Base-by-base conservation (phyloP, 2,329 filamentous ascomycete species). In the Fusarium humuli region DNA sequence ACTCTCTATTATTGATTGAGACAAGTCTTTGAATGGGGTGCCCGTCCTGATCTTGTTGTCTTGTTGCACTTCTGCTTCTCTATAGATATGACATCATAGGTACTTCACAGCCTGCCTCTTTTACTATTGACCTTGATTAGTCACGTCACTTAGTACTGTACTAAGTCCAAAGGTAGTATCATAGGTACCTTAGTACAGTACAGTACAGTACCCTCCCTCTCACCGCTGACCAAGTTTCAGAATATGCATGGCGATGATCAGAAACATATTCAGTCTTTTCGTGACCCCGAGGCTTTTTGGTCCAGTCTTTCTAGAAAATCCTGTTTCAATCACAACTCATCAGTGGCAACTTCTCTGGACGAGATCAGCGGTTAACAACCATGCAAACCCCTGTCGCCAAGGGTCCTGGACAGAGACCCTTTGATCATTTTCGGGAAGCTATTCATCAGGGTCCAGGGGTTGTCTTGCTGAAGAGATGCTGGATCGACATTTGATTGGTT, bases 281-380 rank as follows among this genome's bases (percentile, higher is more conserved):
- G 56, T 60, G 64, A 65, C 67, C 60, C n/a, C 23, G 23, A 14
- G 9, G 12, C 11, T 23, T 52, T 40, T 34, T 20, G 23, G 22
- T 25, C 29, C 29, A 27, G 32, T 11, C 25, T 47, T 73, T 66
- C 45, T 49, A 69, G 66, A 69, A 72, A 74, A 70, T 67, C 55
- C 57, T 67, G 65, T 74, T 74, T 69, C 66, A 59, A 52, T 22
- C 44, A 60, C 57, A 54, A 60, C 57, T 65, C 56, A 62, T 41
- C 52, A 64, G 65, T 70, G 60, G 62, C 62, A 49, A 62, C 46
- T 58, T 70, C 55, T 64, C 72, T 71, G 59, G 68, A 64, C 34
- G 65, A 69, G 65, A 75, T 74, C 65, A 47, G 61, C 70, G 68
- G 61, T 49, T 68, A 52, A 48, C 29, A n/a, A 65, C 68, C 61